Conservation (phyloP, 139 green algal species). For the Tetradesmus obliquus region DNA sequence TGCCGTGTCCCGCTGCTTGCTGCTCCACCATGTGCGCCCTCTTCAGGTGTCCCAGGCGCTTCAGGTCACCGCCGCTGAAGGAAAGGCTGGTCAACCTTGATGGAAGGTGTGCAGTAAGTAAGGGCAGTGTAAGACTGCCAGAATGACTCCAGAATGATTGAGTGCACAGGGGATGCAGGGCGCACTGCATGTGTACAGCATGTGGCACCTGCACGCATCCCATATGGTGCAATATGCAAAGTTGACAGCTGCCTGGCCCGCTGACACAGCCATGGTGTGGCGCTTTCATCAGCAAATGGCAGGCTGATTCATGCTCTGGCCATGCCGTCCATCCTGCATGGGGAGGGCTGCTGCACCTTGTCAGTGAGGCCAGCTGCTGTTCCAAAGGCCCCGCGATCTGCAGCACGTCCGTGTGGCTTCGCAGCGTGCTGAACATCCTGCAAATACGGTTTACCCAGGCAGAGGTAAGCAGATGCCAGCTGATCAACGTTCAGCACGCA, state of each 20-base stretch:
- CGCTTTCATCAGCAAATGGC: too few relatives aligned
- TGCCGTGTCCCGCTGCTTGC: background rate
- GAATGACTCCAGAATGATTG: too few relatives aligned
- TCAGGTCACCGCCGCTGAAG: background rate
- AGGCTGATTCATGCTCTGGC: too few relatives aligned
- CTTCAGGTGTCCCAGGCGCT: conserved; percentile 21
- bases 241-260: too few relatives aligned
- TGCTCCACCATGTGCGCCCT: conserved; percentile 16
- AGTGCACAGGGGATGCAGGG: too few relatives aligned
- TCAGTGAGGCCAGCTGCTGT: background rate
- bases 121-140: too few relatives aligned
- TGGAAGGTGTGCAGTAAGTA: too few relatives aligned
- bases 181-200: too few relatives aligned
- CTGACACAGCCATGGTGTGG: too few relatives aligned
- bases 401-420: background rate
- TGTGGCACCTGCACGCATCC: too few relatives aligned
- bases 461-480: background rate
- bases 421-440: background rate
- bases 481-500: background rate
- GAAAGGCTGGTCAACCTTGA: conserved; percentile 19
- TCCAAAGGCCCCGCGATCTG: background rate
- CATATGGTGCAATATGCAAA: too few relatives aligned
- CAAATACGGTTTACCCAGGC: background rate
- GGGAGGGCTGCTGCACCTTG: background rate
- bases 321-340: too few relatives aligned